Evolutionary conservation across 2,329 filamentous ascomycete species (phyloP), one percentile per base, ranked within the genome.

Genomic region (Anisogramma anomala): DNA sequence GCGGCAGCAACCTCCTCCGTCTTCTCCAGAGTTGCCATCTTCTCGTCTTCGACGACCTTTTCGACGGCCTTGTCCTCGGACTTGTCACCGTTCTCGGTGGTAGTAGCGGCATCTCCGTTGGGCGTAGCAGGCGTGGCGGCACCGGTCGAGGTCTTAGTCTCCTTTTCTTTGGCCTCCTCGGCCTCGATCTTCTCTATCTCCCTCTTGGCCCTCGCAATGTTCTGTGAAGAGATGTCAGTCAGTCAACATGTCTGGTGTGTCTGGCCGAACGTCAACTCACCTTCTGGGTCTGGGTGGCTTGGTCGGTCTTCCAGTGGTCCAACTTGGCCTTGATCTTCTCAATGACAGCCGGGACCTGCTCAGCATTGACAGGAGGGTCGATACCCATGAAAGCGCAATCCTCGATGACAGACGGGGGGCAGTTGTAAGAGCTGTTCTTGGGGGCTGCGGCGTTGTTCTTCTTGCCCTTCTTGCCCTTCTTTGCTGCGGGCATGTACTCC

Each of bases 291-390:
- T 95, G 86, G 50, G 76, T 71, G 43, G 82, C 77, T 69, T 96
- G 91, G 65, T 94, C 84, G 39, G 75, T 69, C 72, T 94, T 94
- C 87, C 89, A 98, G 63, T 82, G 72, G 22, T 79, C 79, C 39
- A 96, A 72, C 76, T 96, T 96, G 57, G 78, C 84, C 66, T 89
- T 87, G 55, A 96, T 76, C 71, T 94, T 89, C 69, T 95, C 87
- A 34, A 85, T 68, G 11, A 83, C 77, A 46, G 69, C 69, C 19
- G 88, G 79, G 11, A 96, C 79, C 54, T 94, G 89, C 41, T 79
- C 72, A 56, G 86, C 77, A 63, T 78, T 84, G 73, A 89, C 86
- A 23, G 91, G 91, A 39, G 89, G 84, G 45, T 94, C 82, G 52
- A 96, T 77, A 53, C 81, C 81, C 58, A 96, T 74, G 63, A 83